Percentiles rank a stretch among this genome's conserved stretches.
Evolutionary conservation across 1,284 basidiomycete genomes (phyloP).

Genomic region (Tetrapyrgos nigripes): DNA sequence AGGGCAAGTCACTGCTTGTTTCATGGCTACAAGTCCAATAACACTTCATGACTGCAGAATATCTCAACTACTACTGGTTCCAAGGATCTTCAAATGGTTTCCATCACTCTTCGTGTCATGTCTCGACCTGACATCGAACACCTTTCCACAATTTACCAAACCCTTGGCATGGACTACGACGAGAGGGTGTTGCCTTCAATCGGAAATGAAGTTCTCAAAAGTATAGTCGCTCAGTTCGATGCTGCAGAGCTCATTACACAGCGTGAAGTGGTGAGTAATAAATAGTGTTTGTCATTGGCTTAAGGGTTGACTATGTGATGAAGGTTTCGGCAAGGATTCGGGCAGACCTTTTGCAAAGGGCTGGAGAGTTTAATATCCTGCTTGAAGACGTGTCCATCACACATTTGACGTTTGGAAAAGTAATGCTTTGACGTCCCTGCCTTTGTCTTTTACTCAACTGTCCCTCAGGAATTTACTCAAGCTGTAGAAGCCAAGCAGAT

Average conservation of each 20-base stretch:
- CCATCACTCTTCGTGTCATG: constrained; percentile 94
- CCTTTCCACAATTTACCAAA: constrained; percentile 94
- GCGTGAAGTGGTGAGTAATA: constrained; percentile 74
- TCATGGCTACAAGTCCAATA: neutral
- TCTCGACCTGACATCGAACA: constrained; percentile 92
- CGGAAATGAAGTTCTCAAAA: constrained; percentile 98
- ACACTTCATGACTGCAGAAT: constrained; percentile 59
- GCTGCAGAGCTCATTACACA: constrained; percentile 96
- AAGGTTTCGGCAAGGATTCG: constrained; percentile 94
- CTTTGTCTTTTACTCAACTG: constrained; percentile 24
- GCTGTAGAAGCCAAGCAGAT: constrained; percentile 99
- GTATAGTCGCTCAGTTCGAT: constrained; percentile 98
- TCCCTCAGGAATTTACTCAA: constrained; percentile 80
- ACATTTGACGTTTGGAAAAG: constrained; percentile 84
- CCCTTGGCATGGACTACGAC: constrained; percentile 95
- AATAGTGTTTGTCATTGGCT: neutral
- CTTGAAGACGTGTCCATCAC: constrained; percentile 98
- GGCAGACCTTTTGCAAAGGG: constrained; percentile 91
- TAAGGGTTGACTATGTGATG: neutral
- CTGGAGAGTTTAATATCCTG: constrained; percentile 95
- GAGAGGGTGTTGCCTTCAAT: constrained; percentile 94
- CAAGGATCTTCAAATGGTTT: constrained; percentile 98
- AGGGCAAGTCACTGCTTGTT: constrained; percentile 61
- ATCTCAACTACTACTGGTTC: constrained; percentile 97
- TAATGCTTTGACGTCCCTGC: constrained; percentile 26